These are phyloP conservation scores for Coemansia sp. DNA, from an alignment of 192 early-diverging fungal species.

Conservation along the genomic window DNA sequence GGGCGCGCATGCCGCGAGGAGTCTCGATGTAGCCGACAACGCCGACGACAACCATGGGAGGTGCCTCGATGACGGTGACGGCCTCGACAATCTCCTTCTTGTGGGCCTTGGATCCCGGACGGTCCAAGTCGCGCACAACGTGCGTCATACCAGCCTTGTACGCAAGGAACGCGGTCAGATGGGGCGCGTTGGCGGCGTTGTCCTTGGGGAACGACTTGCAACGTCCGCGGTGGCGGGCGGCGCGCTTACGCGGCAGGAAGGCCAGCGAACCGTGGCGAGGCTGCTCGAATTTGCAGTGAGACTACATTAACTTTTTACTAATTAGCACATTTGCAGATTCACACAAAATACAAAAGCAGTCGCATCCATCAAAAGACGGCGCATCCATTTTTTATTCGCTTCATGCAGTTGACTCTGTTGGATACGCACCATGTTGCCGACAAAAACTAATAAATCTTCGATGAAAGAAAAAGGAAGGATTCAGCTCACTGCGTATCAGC, in stretches of 20 bases:
- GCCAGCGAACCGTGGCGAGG: constrained; percentile 86
- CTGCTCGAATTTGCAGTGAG: constrained; percentile 96
- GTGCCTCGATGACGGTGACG: constrained; percentile 96
- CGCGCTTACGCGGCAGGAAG: constrained; percentile 59
- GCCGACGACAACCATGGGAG: constrained; percentile 95
- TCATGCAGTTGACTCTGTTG: not conserved
- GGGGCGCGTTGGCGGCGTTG: constrained; percentile 89
- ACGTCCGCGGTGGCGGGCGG: constrained; percentile 89
- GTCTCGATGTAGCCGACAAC: constrained; percentile 99
- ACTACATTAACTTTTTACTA: constrained; percentile 43
- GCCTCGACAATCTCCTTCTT: constrained; percentile 99
- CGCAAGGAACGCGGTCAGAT: constrained; percentile 98
- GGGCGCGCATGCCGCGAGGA: constrained; percentile 93
- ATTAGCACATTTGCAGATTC: constrained; percentile 2
- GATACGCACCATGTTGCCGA: constrained; percentile 13
- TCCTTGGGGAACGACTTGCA: constrained; percentile 99
- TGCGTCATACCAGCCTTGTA: constrained; percentile 99
- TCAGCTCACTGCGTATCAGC: not conserved
- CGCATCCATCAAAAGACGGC: constrained; percentile 1
- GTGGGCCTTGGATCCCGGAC: constrained; percentile 99
- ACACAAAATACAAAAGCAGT: not conserved
- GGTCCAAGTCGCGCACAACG: constrained; percentile 98
- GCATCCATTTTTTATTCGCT: not conserved
- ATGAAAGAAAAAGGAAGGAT: constrained; percentile 3
- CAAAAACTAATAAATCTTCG: not conserved